These are phyloP conservation scores for Fraxinus anomala DNA, from an alignment of 257 asterid genomes.

Conservation along the genomic window DNA sequence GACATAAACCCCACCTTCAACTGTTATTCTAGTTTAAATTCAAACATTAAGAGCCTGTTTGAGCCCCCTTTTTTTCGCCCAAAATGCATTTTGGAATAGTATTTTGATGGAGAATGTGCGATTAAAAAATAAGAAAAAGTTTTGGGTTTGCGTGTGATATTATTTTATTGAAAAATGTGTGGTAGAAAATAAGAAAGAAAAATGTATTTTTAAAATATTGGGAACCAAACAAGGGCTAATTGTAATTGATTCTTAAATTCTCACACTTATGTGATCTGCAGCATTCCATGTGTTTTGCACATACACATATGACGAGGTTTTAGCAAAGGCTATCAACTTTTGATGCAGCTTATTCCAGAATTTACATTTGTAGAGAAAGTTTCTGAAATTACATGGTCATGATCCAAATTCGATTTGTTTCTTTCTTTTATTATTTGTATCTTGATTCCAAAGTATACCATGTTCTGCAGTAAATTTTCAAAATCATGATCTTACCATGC, in stretches of 20 bases:
- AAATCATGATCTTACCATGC: slow-evolving; percentile 68
- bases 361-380: slow-evolving; percentile 5
- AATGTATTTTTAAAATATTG: too few species aligned
- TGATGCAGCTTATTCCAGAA: background rate
- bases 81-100: too few species aligned
- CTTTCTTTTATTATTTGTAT: background rate
- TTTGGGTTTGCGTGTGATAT: too few species aligned
- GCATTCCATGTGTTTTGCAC: background rate
- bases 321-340: background rate
- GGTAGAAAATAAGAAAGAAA: too few species aligned
- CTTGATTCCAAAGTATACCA: background rate
- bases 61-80: too few species aligned
- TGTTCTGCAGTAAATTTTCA: background rate
- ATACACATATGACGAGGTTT: background rate
- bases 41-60: background rate
- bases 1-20: slow-evolving; percentile 3
- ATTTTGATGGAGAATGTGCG: too few species aligned
- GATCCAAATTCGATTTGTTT: slow-evolving; percentile 5
- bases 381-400: slow-evolving; percentile 2
- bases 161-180: too few species aligned
- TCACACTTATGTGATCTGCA: background rate
- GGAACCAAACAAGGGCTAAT: background rate
- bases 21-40: background rate
- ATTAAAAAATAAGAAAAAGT: too few species aligned
- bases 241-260: background rate